Conservation (phyloP, 176 grass and related monocot genomes). For the Guadua angustifolia region DNA sequence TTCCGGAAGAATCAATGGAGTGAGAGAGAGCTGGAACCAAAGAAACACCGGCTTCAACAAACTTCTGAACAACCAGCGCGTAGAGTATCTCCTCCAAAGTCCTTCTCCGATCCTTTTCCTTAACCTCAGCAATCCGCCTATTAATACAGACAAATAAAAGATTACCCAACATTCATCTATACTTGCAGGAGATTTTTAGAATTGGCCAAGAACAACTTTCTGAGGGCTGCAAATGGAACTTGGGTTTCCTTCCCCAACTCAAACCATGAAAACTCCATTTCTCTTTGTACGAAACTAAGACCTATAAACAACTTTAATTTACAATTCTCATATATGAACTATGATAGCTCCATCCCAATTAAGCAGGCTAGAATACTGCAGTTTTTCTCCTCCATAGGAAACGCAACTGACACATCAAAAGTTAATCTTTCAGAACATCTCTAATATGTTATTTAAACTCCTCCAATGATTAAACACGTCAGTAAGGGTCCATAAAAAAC, state of each 20-base stretch:
- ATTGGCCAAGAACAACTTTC: neutral
- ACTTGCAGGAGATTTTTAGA: constrained; percentile 4
- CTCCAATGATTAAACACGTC: neutral
- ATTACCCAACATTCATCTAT: constrained; percentile 23
- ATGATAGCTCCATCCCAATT: constrained; percentile 34
- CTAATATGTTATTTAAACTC: neutral
- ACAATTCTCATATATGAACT: neutral
- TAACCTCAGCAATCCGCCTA: constrained; percentile 96
- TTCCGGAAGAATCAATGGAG: constrained; percentile 62
- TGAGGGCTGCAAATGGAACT: neutral
- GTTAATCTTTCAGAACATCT: neutral
- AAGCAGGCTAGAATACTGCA: constrained; percentile 12
- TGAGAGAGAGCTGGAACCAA: constrained; percentile 72
- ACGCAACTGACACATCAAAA: neutral
- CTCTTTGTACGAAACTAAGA: neutral
- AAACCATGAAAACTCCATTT: neutral
- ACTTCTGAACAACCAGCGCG: constrained; percentile 90
- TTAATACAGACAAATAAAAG: constrained; percentile 36
- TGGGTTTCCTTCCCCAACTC: neutral
- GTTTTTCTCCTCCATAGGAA: neutral
- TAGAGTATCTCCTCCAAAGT: constrained; percentile 94
- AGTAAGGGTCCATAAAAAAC: neutral
- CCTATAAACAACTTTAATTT: constrained; percentile 13
- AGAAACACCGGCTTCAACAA: constrained; percentile 81
- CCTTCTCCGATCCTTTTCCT: constrained; percentile 85